Evolutionary conservation across 2,329 filamentous ascomycete genomes (phyloP), one percentile per base, ranked within the genome.

Genomic region (Aphanocladium album): DNA sequence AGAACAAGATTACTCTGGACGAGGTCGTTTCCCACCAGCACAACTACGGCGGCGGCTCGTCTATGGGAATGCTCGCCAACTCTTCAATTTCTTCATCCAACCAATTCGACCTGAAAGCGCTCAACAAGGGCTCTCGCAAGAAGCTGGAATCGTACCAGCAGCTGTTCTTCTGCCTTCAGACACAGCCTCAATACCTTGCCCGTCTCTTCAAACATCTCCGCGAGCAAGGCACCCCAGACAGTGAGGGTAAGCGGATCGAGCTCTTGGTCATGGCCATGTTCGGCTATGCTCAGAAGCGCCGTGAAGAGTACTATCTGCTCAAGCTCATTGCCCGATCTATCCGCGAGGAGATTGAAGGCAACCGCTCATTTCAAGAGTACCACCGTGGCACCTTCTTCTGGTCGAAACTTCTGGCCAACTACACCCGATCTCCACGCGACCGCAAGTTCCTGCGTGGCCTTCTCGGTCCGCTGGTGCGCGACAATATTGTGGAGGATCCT

Each of bases 1-100:
- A 98, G 82, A 99, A 99, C 83, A 99, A 99, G 76, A 99, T 99
- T 70, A 98, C 95, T 0, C 82, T 99, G 4, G 95, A 99, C 70
- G 96, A 99, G 76, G 95, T 99, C 30, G 90, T 99, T 60, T 91
- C 92, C 68, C 95, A 98, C 71, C 95, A 99, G 71, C 93, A 89
- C 78, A 96, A 96, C 73, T 97, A 95, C 69, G 95, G 95, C 60
- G 93, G 93, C 2, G 57, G 57, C 21, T 89, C 95, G 69, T 88
- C 93, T 23, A 89, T 92, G 64, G 90, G 86, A 62, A 83, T 98
- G 33, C 80, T 99, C 53, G 90, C 90, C 61, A 97, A 95, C 75
- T 89, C 86, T n/a, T 87, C 93, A 55, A 93, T 96, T 63, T 85
- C 89, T 1, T 96, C 91, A 2, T 87, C 89, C 63, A 96, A 97